A percentile compares a stretch with the other conserved stretches of the same genome.
Evolutionary conservation across 2,329 filamentous ascomycete species (phyloP).

Genomic region (Phialophora chinensis): DNA sequence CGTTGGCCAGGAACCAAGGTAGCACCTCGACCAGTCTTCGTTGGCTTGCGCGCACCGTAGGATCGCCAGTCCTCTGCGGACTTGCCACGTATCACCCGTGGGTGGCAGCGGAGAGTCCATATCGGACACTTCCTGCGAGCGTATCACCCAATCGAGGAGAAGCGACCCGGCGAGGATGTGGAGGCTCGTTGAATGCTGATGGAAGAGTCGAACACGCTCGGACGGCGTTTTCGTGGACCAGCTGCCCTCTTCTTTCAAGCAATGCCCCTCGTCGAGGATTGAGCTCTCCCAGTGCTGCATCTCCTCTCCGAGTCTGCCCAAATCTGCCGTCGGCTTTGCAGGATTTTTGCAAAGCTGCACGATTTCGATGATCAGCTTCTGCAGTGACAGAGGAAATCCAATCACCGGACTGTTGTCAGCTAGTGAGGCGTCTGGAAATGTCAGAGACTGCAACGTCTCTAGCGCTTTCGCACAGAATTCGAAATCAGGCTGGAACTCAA

Average conservation of each 20-base stretch:
- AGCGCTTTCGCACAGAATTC: conserved; percentile 26
- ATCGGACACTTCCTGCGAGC: conserved; percentile 19
- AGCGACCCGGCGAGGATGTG: conserved; percentile 30
- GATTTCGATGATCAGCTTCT: conserved; percentile 31
- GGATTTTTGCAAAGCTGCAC: conserved; percentile 27
- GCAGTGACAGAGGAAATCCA: conserved; percentile 27
- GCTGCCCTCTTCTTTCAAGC: conserved; percentile 16
- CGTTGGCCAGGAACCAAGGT: conserved; percentile 33
- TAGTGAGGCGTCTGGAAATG: conserved; percentile 27
- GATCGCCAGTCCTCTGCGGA: conserved; percentile 26
- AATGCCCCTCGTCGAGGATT: conserved; percentile 23
- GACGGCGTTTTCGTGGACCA: background rate
- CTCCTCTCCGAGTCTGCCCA: conserved; percentile 8
- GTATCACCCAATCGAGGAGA: conserved; percentile 27
- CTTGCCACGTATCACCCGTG: conserved; percentile 27
- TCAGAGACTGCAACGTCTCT: conserved; percentile 19
- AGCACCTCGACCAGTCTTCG: conserved; percentile 30
- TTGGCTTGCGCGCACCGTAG: conserved; percentile 28
- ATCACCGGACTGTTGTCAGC: conserved; percentile 34
- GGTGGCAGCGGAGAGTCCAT: conserved; percentile 16
- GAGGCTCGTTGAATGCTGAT: conserved; percentile 30
- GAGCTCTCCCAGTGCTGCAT: conserved; percentile 28
- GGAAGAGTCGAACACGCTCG: conserved; percentile 21
- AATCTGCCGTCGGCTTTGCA: conserved; percentile 1
- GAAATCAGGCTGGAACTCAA: conserved; percentile 31